These are phyloP conservation scores for Pogostemon cablin DNA, from an alignment of 257 asterid genomes.

Conservation along the genomic window DNA sequence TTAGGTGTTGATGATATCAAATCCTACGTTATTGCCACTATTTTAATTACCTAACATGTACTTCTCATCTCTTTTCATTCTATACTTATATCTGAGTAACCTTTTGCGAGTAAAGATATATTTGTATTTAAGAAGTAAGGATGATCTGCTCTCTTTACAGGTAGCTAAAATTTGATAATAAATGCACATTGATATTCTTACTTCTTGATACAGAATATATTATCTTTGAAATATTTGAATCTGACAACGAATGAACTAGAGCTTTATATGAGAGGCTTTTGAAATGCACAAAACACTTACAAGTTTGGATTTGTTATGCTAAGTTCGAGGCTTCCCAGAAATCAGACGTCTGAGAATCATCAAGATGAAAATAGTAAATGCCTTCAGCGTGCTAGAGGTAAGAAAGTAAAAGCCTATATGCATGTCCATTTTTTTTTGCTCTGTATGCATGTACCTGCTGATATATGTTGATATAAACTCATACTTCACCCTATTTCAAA, in stretches of 20 bases:
- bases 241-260: slow-evolving; percentile 75
- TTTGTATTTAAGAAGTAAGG: not conserved
- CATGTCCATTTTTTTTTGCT: not conserved
- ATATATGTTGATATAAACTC: slow-evolving; percentile 6
- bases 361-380: slow-evolving; percentile 52
- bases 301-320: slow-evolving; percentile 90
- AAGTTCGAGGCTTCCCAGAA: slow-evolving; percentile 70
- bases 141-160: slow-evolving; percentile 13
- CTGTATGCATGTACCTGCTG: not conserved
- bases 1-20: too few species aligned
- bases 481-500: slow-evolving; percentile 34
- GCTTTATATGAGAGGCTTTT: slow-evolving; percentile 84
- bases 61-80: not conserved
- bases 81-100: not conserved
- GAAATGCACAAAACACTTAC: slow-evolving; percentile 79
- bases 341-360: slow-evolving; percentile 47
- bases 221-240: slow-evolving; percentile 86
- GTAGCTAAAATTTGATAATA: not conserved
- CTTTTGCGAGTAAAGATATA: not conserved
- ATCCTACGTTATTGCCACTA: not conserved
- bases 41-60: not conserved
- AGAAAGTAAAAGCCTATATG: not conserved
- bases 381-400: slow-evolving; percentile 79
- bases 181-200: not conserved
- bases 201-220: slow-evolving; percentile 66